phyloP scores from a whole-genome alignment of 768 basidiomycete species.

The Suillus paluster region DNA sequence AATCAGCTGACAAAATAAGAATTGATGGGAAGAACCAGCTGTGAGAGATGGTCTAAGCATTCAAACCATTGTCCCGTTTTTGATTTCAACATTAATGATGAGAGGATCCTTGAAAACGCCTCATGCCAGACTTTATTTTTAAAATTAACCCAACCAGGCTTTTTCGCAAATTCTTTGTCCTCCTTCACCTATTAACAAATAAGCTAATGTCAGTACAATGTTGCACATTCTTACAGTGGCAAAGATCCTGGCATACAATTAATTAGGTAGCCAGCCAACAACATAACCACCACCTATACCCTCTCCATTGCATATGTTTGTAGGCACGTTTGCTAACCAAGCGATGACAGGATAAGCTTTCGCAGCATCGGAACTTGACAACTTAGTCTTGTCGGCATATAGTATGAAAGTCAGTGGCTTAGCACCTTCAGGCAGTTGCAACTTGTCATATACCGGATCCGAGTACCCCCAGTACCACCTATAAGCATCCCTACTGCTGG shows the following conservation, averaged over 20 bases:
- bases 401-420: slow-evolving; percentile 38
- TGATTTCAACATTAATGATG: neutral
- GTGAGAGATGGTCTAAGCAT: neutral
- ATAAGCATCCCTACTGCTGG: too few relatives aligned
- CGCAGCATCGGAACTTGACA: slow-evolving; percentile 42
- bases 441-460: too few relatives aligned
- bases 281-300: slow-evolving; percentile 39
- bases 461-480: too few relatives aligned
- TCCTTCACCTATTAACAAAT: neutral
- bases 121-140: neutral
- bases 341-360: slow-evolving; percentile 44
- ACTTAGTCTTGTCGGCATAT: slow-evolving; percentile 45
- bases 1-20: neutral
- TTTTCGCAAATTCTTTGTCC: neutral
- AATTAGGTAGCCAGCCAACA: slow-evolving; percentile 46
- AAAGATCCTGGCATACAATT: slow-evolving; percentile 29
- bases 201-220: neutral
- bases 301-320: slow-evolving; percentile 36
- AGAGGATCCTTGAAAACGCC: neutral
- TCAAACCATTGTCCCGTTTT: neutral
- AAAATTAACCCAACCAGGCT: neutral
- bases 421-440: slow-evolving; percentile 10
- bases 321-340: slow-evolving; percentile 36
- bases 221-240: too few relatives aligned
- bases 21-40: neutral